Evolutionary conservation across 2,329 filamentous ascomycete genomes (phyloP).

Genomic region (Arthrinium puccinioides): DNA sequence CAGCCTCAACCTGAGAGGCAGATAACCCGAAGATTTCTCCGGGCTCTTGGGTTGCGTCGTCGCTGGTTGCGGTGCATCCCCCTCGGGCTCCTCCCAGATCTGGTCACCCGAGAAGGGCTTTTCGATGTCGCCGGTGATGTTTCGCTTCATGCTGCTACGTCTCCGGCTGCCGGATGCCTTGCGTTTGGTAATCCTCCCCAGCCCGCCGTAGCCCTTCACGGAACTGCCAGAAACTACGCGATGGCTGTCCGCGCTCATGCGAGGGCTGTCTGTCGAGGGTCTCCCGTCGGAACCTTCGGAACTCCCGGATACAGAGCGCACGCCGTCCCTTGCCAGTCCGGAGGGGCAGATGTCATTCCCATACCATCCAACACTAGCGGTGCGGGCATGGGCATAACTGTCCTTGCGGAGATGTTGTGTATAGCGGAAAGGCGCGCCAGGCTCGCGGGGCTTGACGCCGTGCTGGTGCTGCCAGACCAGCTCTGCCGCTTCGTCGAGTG

Average conservation of each 20-base stretch:
- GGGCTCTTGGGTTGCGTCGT: too few relatives aligned
- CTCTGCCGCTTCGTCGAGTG: constrained; percentile 70
- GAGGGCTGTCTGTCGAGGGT: constrained; percentile 23
- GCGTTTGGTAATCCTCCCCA: constrained; percentile 8
- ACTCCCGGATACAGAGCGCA: constrained; percentile 44
- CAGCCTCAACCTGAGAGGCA: constrained; percentile 48
- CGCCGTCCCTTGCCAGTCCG: constrained; percentile 35
- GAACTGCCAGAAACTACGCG: constrained; percentile 12
- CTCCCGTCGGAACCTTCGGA: constrained; percentile 40
- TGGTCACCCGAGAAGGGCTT: constrained; percentile 67
- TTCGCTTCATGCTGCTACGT: constrained; percentile 61
- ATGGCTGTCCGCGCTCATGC: constrained; percentile 25
- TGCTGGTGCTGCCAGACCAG: constrained; percentile 72
- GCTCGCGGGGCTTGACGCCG: constrained; percentile 43
- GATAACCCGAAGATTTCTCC: constrained; percentile 18
- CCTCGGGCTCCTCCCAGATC: constrained; percentile 83
- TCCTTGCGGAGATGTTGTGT: constrained; percentile 61
- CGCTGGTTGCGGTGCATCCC: constrained; percentile 17
- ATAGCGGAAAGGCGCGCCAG: constrained; percentile 61
- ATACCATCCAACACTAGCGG: constrained; percentile 48
- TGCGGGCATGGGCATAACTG: constrained; percentile 62
- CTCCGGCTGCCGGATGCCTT: constrained; percentile 37
- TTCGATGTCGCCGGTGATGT: constrained; percentile 61
- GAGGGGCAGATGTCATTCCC: constrained; percentile 38
- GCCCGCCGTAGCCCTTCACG: background rate